Conservation (phyloP, 495 filamentous ascomycete genomes). For the Talaromyces wortmannii region DNA sequence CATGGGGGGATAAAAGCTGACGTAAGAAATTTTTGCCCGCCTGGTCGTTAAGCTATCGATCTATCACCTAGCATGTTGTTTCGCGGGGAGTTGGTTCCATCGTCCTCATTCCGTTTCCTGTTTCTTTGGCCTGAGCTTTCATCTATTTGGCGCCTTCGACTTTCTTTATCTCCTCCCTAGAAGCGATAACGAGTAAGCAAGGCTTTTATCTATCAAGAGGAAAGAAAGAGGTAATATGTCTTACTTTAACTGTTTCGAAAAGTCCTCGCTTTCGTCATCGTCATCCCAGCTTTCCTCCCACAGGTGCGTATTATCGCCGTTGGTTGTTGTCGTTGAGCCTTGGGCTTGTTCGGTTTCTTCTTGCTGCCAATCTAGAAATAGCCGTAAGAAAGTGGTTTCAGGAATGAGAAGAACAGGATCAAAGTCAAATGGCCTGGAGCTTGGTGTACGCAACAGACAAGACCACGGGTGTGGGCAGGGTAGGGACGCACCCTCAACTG, state of each 20-base stretch:
- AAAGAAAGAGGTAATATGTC: slow-evolving; percentile 2
- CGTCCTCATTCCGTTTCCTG: not conserved
- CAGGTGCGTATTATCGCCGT: slow-evolving; percentile 63
- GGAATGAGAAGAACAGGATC: not conserved
- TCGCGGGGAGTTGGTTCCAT: not conserved
- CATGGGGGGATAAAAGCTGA: too few relatives aligned
- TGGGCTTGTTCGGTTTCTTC: slow-evolving; percentile 77
- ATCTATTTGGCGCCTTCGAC: slow-evolving; percentile 49
- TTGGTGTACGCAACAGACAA: not conserved
- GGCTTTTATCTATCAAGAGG: not conserved
- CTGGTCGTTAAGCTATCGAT: not conserved
- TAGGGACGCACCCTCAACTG: slow-evolving; percentile 70
- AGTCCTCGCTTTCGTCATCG: slow-evolving; percentile 95
- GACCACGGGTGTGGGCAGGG: not conserved
- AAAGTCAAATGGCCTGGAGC: not conserved
- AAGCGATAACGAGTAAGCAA: slow-evolving; percentile 1
- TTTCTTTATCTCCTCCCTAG: slow-evolving; percentile 93
- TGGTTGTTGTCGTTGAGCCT: slow-evolving; percentile 25
- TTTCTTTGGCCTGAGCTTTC: slow-evolving; percentile 44
- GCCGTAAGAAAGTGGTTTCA: not conserved
- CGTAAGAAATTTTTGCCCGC: not conserved
- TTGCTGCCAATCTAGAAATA: slow-evolving; percentile 70
- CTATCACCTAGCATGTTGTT: not conserved
- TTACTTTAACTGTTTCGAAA: slow-evolving; percentile 90
- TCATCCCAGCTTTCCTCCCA: slow-evolving; percentile 99